Base-by-base conservation (phyloP, 805 yeast genomes). In the Ogataea ganodermae region DNA sequence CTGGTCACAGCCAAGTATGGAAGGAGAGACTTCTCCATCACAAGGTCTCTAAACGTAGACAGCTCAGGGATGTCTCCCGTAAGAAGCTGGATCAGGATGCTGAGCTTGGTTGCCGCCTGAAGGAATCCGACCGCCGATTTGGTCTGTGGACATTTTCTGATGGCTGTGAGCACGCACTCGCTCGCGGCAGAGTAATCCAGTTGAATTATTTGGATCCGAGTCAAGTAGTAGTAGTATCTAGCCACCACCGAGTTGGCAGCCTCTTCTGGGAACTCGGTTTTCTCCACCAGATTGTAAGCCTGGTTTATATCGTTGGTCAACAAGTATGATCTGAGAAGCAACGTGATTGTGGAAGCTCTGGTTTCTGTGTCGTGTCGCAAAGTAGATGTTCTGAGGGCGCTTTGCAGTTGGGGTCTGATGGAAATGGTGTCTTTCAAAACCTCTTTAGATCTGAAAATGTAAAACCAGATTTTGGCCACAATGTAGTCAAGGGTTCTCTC, bases 51-150 rank as follows among this genome's bases (percentile, higher is more conserved):
- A 75, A 94, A 94, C 30, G 80, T 79, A 41, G 89, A 76, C 55
- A 95, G 75, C 60, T 89, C 96, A 14, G 99, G 99, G 56, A 94
- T 85, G 59, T 94, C 99, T 49, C 99, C 99, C 81, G 92, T 91
- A 59, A 94, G 80, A 62, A 94, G 75, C 70, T 94, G 97, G 59
- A 94, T 88, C 49, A 91, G 77, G 52, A 92, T 86, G 63, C 82
- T 86, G 57, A 94, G 78, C 71, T 94, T 94, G 56, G 91, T 83
- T 3, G 97, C 94, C 44, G 87, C 81, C 69, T 91, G 96, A 54
- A 90, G 67, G 66, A 94, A 94, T 1, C 99, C 99, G 36, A 77
- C 68, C 7, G 97, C 89, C 50, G 83, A 80, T 36, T 79, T 76
- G 1, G 96, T 88, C 67, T 89, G 97, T 22, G 99, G 98, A 8